These are phyloP conservation scores for Calonectria pseudoreteaudii DNA, from an alignment of 2,329 filamentous ascomycete genomes.

Conservation along the genomic window DNA sequence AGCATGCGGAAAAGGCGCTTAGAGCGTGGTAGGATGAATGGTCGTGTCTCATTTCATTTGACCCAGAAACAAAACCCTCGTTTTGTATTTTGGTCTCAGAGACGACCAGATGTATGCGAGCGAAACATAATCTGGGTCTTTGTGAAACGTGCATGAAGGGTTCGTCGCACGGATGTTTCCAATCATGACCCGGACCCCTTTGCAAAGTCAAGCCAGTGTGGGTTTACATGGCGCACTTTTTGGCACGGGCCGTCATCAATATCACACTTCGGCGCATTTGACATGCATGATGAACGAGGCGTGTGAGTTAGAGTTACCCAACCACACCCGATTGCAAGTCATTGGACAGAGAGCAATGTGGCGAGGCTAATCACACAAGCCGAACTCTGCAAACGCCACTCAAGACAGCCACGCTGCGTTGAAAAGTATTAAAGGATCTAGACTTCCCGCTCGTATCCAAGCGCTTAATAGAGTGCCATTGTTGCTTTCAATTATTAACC, in stretches of 20 bases:
- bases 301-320: not conserved
- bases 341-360: not conserved
- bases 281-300: not conserved
- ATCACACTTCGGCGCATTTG: not conserved
- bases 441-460: not conserved
- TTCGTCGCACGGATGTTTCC: not conserved
- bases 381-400: not conserved
- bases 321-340: not conserved
- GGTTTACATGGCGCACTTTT: not conserved
- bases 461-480: not conserved
- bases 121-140: not conserved
- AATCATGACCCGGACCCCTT: not conserved
- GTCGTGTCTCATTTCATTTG: conserved; percentile 34
- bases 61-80: too few species aligned
- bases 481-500: not conserved
- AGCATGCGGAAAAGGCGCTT: conserved; percentile 22
- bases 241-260: not conserved
- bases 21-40: conserved; percentile 29
- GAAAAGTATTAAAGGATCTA: not conserved
- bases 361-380: not conserved
- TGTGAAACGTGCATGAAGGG: not conserved
- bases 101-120: not conserved
- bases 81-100: not conserved
- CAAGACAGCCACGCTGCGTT: not conserved
- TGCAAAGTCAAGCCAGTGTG: not conserved